phyloP scores from a whole-genome alignment of 805 yeast species.

The Zygoascus ofunaensis region DNA sequence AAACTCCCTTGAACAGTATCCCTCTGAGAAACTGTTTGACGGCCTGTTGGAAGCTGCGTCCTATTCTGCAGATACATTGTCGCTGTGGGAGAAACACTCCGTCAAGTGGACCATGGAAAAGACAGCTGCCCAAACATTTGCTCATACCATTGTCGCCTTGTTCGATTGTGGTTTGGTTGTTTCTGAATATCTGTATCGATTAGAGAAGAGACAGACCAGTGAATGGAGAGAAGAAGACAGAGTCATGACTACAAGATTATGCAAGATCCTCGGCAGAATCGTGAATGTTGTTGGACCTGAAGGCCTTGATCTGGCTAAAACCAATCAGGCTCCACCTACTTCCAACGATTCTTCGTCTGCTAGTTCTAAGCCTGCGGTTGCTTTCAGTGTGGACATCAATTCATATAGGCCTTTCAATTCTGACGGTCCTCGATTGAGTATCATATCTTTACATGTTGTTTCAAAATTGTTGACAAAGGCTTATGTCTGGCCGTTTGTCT shows the following conservation, averaged over 20 bases:
- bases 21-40: conserved; percentile 16
- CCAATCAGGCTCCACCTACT: neutral
- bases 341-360: neutral
- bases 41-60: conserved; percentile 30
- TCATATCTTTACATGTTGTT: conserved; percentile 15
- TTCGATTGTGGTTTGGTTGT: conserved; percentile 31
- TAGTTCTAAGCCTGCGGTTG: neutral
- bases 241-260: conserved; percentile 14
- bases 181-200: conserved; percentile 25
- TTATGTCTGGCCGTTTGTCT: conserved; percentile 21
- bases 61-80: conserved; percentile 31
- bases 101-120: conserved; percentile 24
- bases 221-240: conserved; percentile 18
- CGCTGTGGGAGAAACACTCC: conserved; percentile 31
- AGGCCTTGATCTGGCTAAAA: conserved; percentile 6
- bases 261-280: conserved; percentile 19
- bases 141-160: conserved; percentile 28
- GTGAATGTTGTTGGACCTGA: conserved; percentile 20
- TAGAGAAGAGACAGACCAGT: conserved; percentile 13
- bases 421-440: conserved; percentile 11
- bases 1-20: neutral
- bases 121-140: conserved; percentile 27
- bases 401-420: conserved; percentile 7
- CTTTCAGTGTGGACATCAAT: neutral
- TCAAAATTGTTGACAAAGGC: conserved; percentile 16